Evolutionary conservation across 768 basidiomycete genomes (phyloP).

Genomic region (Calocybe gangraenosa): DNA sequence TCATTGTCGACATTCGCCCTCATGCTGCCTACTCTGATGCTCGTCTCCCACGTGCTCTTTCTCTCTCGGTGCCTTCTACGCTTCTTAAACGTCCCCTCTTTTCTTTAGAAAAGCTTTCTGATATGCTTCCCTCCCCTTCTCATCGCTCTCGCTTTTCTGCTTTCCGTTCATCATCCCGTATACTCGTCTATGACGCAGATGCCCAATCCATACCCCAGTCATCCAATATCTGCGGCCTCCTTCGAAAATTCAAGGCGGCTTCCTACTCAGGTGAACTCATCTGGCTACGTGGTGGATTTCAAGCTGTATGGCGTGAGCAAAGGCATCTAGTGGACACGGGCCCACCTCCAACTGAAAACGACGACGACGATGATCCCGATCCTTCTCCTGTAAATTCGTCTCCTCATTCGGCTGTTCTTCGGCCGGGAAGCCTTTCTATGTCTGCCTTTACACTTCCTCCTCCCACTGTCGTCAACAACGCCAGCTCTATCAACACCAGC

Average conservation of each 20-base stretch:
- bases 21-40: slow-evolving; percentile 67
- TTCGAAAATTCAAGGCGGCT: slow-evolving; percentile 67
- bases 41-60: slow-evolving; percentile 67
- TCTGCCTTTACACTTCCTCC: slow-evolving; percentile 53
- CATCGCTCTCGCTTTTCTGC: slow-evolving; percentile 56
- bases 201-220: slow-evolving; percentile 54
- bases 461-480: background rate
- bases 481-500: no score
- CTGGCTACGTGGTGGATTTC: slow-evolving; percentile 84
- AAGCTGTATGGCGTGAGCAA: slow-evolving; percentile 55
- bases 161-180: slow-evolving; percentile 56
- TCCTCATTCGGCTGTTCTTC: slow-evolving; percentile 30
- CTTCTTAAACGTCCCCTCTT: slow-evolving; percentile 89
- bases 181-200: slow-evolving; percentile 88
- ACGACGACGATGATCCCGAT: slow-evolving; percentile 27
- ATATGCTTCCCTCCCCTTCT: slow-evolving; percentile 68
- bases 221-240: slow-evolving; percentile 66
- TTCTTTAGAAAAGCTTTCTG: slow-evolving; percentile 68
- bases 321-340: slow-evolving; percentile 49
- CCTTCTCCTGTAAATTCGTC: slow-evolving; percentile 7
- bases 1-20: slow-evolving; percentile 87
- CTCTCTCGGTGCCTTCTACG: slow-evolving; percentile 90
- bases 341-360: slow-evolving; percentile 47
- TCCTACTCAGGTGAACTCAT: slow-evolving; percentile 54
- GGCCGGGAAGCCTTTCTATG: slow-evolving; percentile 58